These are phyloP conservation scores for Parastagonospora nodorum DNA, from an alignment of 2,329 filamentous ascomycete species.

Conservation along the genomic window DNA sequence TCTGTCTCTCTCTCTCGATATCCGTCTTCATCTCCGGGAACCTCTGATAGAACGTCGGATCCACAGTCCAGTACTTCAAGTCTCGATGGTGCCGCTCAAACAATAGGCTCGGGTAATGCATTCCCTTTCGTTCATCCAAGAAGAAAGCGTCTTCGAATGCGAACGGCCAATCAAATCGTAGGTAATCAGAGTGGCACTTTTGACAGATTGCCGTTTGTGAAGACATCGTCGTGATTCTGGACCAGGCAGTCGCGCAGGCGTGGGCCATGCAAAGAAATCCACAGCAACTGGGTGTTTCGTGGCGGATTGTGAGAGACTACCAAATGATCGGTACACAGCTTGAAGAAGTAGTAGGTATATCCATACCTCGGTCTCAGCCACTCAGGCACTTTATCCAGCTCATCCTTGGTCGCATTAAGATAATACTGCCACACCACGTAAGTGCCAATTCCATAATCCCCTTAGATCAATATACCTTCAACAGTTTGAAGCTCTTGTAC, in stretches of 20 bases:
- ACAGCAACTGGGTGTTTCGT: slow-evolving; percentile 35
- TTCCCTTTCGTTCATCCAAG: slow-evolving; percentile 18
- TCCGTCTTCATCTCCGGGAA: slow-evolving; percentile 38
- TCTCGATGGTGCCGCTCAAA: slow-evolving; percentile 40
- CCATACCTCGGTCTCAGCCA: slow-evolving; percentile 35
- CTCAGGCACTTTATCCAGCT: slow-evolving; percentile 31
- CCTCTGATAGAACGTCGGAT: slow-evolving; percentile 28
- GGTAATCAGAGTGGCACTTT: slow-evolving; percentile 29
- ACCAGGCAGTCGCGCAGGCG: slow-evolving; percentile 37
- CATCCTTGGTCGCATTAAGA: slow-evolving; percentile 30
- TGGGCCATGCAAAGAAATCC: slow-evolving; percentile 44
- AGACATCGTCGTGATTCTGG: slow-evolving; percentile 24
- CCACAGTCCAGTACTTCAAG: slow-evolving; percentile 32
- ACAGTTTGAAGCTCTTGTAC: slow-evolving; percentile 42
- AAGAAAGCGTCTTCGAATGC: slow-evolving; percentile 40
- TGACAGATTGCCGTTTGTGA: slow-evolving; percentile 26
- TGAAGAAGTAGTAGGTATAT: not conserved
- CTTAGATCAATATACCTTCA: slow-evolving; percentile 27
- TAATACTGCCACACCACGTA: slow-evolving; percentile 29
- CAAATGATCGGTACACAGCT: not conserved
- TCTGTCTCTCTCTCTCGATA: slow-evolving; percentile 35
- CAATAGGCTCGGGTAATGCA: slow-evolving; percentile 29
- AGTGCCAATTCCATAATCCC: not conserved
- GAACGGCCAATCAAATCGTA: slow-evolving; percentile 41
- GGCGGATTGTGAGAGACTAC: slow-evolving; percentile 27